Percentiles rank a stretch among this genome's conserved stretches.
These are phyloP conservation scores for Chrysoporthe puriensis DNA, from an alignment of 2,329 filamentous ascomycete genomes.

Conservation along the genomic window DNA sequence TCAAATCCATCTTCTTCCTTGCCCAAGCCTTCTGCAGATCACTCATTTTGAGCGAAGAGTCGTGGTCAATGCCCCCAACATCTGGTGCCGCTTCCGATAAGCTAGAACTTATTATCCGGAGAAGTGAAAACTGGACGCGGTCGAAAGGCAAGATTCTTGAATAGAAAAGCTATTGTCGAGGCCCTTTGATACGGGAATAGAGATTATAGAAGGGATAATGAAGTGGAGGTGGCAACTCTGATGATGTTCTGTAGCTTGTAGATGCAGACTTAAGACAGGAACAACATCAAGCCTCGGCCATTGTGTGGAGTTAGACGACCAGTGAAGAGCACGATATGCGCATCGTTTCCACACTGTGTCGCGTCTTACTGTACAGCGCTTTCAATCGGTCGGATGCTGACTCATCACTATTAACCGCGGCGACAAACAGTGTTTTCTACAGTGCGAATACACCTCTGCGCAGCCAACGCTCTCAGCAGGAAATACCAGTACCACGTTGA, in stretches of 20 bases:
- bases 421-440: not conserved
- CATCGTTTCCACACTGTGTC: not conserved
- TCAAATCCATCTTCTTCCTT: slow-evolving; percentile 70
- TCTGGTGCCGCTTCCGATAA: not conserved
- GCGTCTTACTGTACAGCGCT: not conserved
- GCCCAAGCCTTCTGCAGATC: slow-evolving; percentile 79
- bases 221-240: not conserved
- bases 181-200: not conserved
- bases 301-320: too few species aligned
- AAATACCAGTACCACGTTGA: not conserved
- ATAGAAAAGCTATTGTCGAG: not conserved
- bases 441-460: not conserved
- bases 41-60: slow-evolving; percentile 63
- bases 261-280: not conserved
- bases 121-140: not conserved
- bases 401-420: not conserved
- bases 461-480: not conserved
- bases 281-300: not conserved
- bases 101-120: slow-evolving; percentile 1
- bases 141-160: not conserved
- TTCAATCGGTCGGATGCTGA: not conserved
- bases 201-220: not conserved
- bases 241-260: not conserved
- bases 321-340: not conserved
- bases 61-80: not conserved